Percentiles rank a stretch among this genome's conserved stretches.
These are phyloP conservation scores for Chlamydomonas applanata DNA, from an alignment of 139 green algal species.

Conservation along the genomic window DNA sequence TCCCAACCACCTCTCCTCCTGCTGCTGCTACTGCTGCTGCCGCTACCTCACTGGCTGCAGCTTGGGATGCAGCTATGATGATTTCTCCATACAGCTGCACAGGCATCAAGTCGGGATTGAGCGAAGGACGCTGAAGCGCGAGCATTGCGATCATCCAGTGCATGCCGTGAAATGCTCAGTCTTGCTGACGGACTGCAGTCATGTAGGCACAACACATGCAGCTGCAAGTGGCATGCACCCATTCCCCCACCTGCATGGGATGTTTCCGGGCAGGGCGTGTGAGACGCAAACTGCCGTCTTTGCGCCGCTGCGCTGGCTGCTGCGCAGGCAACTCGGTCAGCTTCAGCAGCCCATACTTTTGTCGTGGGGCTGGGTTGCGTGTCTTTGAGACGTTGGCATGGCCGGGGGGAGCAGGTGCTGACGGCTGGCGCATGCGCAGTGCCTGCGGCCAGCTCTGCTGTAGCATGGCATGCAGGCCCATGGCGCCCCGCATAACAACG, in stretches of 20 bases:
- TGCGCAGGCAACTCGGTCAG: neutral
- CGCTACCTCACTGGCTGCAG: neutral
- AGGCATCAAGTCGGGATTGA: neutral
- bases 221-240: neutral
- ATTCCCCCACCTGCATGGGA: constrained; percentile 1
- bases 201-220: no score
- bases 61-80: neutral
- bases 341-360: constrained; percentile 26
- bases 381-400: neutral
- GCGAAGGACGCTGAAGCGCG: no score
- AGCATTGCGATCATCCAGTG: neutral
- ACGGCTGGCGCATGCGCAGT: constrained; percentile 1
- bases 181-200: no score
- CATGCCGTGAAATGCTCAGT: neutral
- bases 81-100: constrained; percentile 2
- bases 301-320: neutral
- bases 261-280: neutral
- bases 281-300: neutral
- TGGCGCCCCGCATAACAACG: neutral
- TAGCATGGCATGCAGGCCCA: neutral
- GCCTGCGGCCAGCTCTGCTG: constrained; percentile 10
- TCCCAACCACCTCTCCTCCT: no score
- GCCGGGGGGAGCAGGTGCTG: neutral
- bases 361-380: neutral
- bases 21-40: neutral